phyloP scores from a whole-genome alignment of 345 rosid genomes.

The Rhizophora mangle region DNA sequence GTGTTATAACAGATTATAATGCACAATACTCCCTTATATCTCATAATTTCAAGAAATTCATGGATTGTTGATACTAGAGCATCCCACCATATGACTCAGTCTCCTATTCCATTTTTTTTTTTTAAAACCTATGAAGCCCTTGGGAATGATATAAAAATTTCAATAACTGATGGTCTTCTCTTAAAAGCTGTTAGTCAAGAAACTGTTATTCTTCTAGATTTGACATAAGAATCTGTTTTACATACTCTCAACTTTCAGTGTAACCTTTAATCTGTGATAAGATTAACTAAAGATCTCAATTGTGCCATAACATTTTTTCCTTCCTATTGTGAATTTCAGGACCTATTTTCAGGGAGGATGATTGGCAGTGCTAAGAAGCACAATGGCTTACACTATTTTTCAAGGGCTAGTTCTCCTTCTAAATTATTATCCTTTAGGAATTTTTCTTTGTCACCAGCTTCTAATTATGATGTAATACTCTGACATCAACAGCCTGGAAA shows the following conservation, averaged over 20 bases:
- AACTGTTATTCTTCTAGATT: neutral
- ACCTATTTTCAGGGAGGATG: neutral
- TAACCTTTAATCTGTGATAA: neutral
- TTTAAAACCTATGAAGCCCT: neutral
- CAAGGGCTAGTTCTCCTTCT: too few relatives aligned
- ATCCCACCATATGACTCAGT: too few relatives aligned
- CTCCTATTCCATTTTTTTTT: neutral
- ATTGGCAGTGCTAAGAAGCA: slow-evolving; percentile 7
- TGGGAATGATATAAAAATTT: neutral
- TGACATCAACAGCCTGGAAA: too few relatives aligned
- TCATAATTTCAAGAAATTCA: neutral
- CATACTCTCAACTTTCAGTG: too few relatives aligned
- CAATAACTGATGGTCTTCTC: neutral
- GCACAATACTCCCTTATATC: neutral
- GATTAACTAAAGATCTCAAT: slow-evolving; percentile 7
- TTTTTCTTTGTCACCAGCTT: too few relatives aligned
- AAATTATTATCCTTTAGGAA: too few relatives aligned
- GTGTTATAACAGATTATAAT: neutral
- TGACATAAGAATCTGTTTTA: neutral
- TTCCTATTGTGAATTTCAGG: neutral
- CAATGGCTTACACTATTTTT: too few relatives aligned
- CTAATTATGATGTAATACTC: too few relatives aligned
- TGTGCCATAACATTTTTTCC: neutral
- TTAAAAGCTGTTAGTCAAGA: neutral
- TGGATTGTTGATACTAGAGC: slow-evolving; percentile 12